Conservation (phyloP, 306 rosid genomes). For the Malus sieversii region DNA sequence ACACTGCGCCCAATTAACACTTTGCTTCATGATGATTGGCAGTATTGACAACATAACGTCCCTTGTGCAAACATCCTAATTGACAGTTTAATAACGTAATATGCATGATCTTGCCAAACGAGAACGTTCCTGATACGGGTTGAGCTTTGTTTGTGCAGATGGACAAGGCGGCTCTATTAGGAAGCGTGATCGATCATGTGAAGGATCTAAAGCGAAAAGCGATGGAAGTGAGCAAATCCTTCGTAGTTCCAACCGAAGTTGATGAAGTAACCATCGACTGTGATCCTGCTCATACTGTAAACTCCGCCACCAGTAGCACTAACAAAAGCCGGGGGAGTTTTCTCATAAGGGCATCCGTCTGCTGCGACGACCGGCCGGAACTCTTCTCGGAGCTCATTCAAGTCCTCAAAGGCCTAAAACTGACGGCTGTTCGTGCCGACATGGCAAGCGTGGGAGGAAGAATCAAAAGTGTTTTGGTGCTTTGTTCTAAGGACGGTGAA, state of each 20-base stretch:
- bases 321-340: constrained; percentile 20
- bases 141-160: constrained; percentile 37
- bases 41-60: too few relatives aligned
- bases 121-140: neutral
- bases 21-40: too few relatives aligned
- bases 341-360: constrained; percentile 64
- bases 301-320: neutral
- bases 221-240: constrained; percentile 45
- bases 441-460: constrained; percentile 84
- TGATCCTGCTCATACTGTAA: constrained; percentile 22
- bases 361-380: constrained; percentile 91
- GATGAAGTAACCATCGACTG: constrained; percentile 74
- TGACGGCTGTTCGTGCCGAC: constrained; percentile 74
- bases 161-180: constrained; percentile 95
- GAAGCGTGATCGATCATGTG: constrained; percentile 84
- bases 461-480: constrained; percentile 63
- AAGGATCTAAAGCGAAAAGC: constrained; percentile 90
- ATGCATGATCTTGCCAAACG: neutral
- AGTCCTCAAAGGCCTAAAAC: constrained; percentile 56
- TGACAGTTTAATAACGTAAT: neutral
- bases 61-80: neutral
- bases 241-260: constrained; percentile 64
- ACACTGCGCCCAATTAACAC: too few relatives aligned
- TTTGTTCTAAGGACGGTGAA: constrained; percentile 56
- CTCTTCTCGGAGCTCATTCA: constrained; percentile 75